Percentiles rank a stretch among this genome's conserved stretches.
These are phyloP conservation scores for Pulicaria dysenterica DNA, from an alignment of 129 eudicot species.

Conservation along the genomic window DNA sequence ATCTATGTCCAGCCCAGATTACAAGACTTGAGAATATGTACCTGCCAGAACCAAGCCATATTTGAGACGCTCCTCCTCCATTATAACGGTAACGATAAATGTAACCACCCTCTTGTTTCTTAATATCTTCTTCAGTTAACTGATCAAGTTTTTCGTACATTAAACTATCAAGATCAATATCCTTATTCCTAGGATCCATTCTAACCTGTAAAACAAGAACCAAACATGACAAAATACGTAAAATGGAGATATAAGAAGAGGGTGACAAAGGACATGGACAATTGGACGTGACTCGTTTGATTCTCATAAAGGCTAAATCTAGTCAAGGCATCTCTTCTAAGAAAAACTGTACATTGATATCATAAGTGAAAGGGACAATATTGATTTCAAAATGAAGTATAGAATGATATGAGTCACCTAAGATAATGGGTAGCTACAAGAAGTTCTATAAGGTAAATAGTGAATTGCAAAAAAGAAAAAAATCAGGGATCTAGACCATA, in stretches of 20 bases:
- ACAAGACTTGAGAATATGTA: constrained; percentile 30
- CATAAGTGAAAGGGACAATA: constrained; percentile 6
- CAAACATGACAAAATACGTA: constrained; percentile 1
- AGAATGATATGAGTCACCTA: constrained; percentile 3
- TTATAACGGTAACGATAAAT: constrained; percentile 81
- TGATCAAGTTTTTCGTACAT: constrained; percentile 53
- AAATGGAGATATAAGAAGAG: neutral
- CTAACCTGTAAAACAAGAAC: constrained; percentile 53
- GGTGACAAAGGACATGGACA: constrained; percentile 11
- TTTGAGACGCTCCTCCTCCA: constrained; percentile 92
- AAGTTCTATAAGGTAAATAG: constrained; percentile 11
- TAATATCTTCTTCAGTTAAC: constrained; percentile 71
- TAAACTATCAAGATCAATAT: constrained; percentile 68
- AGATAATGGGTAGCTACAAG: neutral
- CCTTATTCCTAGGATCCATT: constrained; percentile 87
- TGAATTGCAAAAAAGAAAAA: neutral
- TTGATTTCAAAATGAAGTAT: constrained; percentile 11
- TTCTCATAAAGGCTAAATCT: constrained; percentile 18
- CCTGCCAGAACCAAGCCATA: constrained; percentile 98
- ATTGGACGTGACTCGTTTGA: neutral
- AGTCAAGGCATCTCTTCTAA: constrained; percentile 7
- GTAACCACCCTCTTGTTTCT: constrained; percentile 86
- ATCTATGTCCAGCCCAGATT: constrained; percentile 12
- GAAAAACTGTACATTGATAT: neutral
- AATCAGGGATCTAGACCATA: constrained; percentile 32